Conservation (phyloP, 345 rosid genomes). For the Pseudoturritis turrita region DNA sequence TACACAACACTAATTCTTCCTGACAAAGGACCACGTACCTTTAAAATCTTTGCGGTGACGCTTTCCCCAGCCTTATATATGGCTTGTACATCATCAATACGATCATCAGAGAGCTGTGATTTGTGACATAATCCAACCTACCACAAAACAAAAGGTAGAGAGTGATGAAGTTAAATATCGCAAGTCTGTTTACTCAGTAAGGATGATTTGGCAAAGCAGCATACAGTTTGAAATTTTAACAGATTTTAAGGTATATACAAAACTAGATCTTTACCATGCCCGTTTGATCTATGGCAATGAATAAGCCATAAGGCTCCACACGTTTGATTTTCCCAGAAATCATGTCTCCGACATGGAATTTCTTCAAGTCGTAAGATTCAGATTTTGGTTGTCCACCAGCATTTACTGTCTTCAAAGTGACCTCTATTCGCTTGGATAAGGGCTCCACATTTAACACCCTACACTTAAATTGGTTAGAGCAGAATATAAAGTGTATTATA, state of each 20-base stretch:
- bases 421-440: constrained; percentile 76
- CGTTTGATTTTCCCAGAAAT: constrained; percentile 69
- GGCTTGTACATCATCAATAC: constrained; percentile 47
- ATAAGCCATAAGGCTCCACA: constrained; percentile 79
- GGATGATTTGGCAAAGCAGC: background rate
- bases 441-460: constrained; percentile 88
- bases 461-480: constrained; percentile 31
- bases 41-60: constrained; percentile 71
- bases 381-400: constrained; percentile 42
- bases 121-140: constrained; percentile 95
- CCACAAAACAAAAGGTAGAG: constrained; percentile 16
- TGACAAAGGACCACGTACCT: constrained; percentile 42
- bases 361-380: constrained; percentile 45
- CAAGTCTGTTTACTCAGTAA: background rate
- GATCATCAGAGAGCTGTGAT: constrained; percentile 73
- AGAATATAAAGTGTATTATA: background rate
- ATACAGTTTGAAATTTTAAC: background rate
- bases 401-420: constrained; percentile 61
- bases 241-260: background rate
- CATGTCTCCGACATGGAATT: constrained; percentile 54
- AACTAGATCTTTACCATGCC: constrained; percentile 56
- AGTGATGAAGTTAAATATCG: background rate
- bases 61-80: constrained; percentile 71
- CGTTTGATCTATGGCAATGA: constrained; percentile 54
- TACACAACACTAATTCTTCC: background rate